Base-by-base conservation (phyloP, 257 asterid species). In the Solanum dulcamara region DNA sequence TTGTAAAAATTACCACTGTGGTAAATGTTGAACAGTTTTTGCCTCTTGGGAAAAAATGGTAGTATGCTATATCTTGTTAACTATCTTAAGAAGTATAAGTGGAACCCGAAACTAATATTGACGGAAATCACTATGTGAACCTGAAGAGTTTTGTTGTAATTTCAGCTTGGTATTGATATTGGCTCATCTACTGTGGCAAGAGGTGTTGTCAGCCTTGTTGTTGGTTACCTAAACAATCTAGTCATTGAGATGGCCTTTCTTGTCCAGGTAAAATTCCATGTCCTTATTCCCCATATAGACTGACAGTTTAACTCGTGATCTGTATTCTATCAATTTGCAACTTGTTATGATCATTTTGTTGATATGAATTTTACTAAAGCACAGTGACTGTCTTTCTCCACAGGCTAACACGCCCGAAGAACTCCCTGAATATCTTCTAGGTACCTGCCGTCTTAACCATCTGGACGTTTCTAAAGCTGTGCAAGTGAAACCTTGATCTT, bases 121-220 rank as follows among this genome's bases (percentile, higher is more conserved):
- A 44, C 40, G 2, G 5, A 14, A 22, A 75, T 26, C 40, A 77
- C 60, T 5, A 10, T 72, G 33, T 48, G 40, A 79, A 48, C 83
- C 83, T 79, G 44, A 79, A 48, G 35, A 48, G 28, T 48, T 32
- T 9, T 48, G 66, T 50, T 79, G 66, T 48, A 48, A 48, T 66
- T 89, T 88, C 94, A 96, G 99, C 92, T 94, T 51, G 98, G 90
- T 48, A 83, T 96, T 22, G 97, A 94, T 68, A 88, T 94, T 70
- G 99, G 99, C 84, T 96, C 99, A 51, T 96, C 99, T 28, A 90
- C 98, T 1, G 96, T 94, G 64, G 98, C 98, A 5, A 91, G 98
- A 87, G 97, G 98, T 7, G 97, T 96, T 15, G 95, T 94, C 46
- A 92, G 93, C 91, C 98, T 94, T 53, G 96, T 93, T 89, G 96